These are phyloP conservation scores for Pythium aristosporum DNA, from an alignment of 352 stramenopile genomes.

Conservation along the genomic window DNA sequence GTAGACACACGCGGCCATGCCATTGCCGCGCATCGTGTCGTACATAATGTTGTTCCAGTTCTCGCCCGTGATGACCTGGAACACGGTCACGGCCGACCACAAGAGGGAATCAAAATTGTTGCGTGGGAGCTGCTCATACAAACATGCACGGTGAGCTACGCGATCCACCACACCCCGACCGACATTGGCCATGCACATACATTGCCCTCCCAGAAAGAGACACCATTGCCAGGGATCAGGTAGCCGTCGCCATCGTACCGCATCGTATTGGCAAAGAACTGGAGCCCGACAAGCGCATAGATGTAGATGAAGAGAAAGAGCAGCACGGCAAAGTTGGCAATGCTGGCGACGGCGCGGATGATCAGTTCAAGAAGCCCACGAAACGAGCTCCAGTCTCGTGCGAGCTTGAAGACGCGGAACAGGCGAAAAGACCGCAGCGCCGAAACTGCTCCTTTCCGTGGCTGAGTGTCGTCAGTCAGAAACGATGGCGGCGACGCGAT, in stretches of 20 bases:
- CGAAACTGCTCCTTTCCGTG: constrained; percentile 68
- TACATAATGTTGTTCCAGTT: constrained; percentile 96
- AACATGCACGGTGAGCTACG: neutral
- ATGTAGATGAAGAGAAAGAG: constrained; percentile 96
- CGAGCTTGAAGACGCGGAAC: constrained; percentile 94
- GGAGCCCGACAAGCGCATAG: constrained; percentile 89
- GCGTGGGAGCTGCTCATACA: constrained; percentile 42
- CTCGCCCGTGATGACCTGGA: constrained; percentile 93
- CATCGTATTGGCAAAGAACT: constrained; percentile 95
- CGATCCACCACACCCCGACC: neutral
- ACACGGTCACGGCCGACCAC: constrained; percentile 82
- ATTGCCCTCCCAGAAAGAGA: constrained; percentile 63
- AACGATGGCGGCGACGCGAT: constrained; percentile 69
- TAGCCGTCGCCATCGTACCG: constrained; percentile 88
- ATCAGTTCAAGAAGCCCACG: constrained; percentile 92
- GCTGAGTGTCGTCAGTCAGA: constrained; percentile 43
- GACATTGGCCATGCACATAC: constrained; percentile 23
- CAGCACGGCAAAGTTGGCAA: constrained; percentile 93
- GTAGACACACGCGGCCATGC: constrained; percentile 68
- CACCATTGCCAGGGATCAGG: constrained; percentile 36
- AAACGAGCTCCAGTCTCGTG: constrained; percentile 90
- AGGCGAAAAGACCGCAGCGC: constrained; percentile 89
- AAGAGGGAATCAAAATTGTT: constrained; percentile 91
- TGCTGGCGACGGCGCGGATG: constrained; percentile 87
- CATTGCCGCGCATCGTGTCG: constrained; percentile 84